Evolutionary conservation across 495 filamentous ascomycete species (phyloP), one percentile per base, ranked within the genome.

Genomic region (Aspergillus olivimuriae): DNA sequence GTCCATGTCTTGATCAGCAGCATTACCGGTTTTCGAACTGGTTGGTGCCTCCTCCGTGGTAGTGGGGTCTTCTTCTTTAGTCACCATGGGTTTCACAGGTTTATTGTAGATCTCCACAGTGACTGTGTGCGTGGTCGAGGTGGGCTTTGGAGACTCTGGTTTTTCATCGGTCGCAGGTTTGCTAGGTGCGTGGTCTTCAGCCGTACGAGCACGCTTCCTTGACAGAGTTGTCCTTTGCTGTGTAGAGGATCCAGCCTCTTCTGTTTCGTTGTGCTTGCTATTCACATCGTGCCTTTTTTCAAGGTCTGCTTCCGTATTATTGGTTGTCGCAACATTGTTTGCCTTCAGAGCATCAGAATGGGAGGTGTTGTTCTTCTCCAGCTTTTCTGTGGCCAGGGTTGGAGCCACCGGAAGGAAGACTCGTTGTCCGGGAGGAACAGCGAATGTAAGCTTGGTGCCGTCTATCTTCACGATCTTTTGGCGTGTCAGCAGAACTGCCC

Each of bases 361-460:
- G n/a, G n/a, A n/a, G n/a, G n/a, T n/a, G n/a, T n/a, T n/a, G n/a
- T 34, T 28, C 21, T 30, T 28, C 21, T 40, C 43, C 37, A 37
- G 38, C 5, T 31, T 33, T 22, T 31, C 43, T 17, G 40, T 20
- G 23, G 30, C 19, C 14, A 33, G 2, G 4, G 19, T 6, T 30
- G 32, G 16, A 6, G 33, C 32, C 31, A 45, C 42, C 22, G 51
- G 41, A 19, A 68, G 58, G 39, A 73, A 72, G 12, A 64, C 62
- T 11, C 62, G 61, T 43, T 69, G 60, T 8, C 69, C 70, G 23
- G 66, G 51, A 12, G 75, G 74, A n/a, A 75, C 48, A 3, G 58
- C 56, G 40, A 77, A 68, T 2, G 60, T 68, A 26, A 78, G 39
- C 2, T 44, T 53, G 1, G 49, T 38, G 16, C 53, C 57, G 11